These are phyloP conservation scores for Cicer arietinum DNA, from an alignment of 306 rosid species.

Conservation along the genomic window DNA sequence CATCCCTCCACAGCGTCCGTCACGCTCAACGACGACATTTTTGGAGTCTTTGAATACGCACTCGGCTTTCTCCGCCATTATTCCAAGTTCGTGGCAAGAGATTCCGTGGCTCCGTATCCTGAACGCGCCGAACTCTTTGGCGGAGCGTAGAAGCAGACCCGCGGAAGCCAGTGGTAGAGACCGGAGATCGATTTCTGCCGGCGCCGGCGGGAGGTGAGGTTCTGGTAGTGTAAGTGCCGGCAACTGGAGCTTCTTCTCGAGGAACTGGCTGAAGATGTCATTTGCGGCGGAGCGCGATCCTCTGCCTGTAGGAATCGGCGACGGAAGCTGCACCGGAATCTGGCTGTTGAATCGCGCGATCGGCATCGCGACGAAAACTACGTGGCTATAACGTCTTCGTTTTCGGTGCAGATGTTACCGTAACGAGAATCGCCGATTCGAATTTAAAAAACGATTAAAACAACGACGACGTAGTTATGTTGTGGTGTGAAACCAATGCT, in stretches of 20 bases:
- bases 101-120: constrained; percentile 68
- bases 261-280: constrained; percentile 58
- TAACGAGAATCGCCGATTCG: constrained; percentile 6
- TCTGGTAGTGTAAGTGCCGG: constrained; percentile 66
- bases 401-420: neutral
- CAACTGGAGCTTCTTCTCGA: constrained; percentile 53
- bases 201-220: constrained; percentile 36
- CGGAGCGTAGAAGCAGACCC: constrained; percentile 50
- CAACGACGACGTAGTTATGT: constrained; percentile 25
- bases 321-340: constrained; percentile 60
- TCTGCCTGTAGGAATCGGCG: constrained; percentile 77
- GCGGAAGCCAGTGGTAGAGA: constrained; percentile 39
- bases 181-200: constrained; percentile 59
- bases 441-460: neutral
- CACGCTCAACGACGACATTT: constrained; percentile 30
- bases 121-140: constrained; percentile 61
- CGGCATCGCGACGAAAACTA: constrained; percentile 46
- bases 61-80: constrained; percentile 52
- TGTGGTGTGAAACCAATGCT: neutral
- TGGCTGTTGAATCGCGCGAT: constrained; percentile 42
- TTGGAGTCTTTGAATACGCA: constrained; percentile 37
- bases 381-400: constrained; percentile 26
- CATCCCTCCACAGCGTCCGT: constrained; percentile 44
- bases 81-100: constrained; percentile 51
- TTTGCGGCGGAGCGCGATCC: constrained; percentile 78